phyloP scores from a whole-genome alignment of 148 eudicot species.

The Rheum nobile region DNA sequence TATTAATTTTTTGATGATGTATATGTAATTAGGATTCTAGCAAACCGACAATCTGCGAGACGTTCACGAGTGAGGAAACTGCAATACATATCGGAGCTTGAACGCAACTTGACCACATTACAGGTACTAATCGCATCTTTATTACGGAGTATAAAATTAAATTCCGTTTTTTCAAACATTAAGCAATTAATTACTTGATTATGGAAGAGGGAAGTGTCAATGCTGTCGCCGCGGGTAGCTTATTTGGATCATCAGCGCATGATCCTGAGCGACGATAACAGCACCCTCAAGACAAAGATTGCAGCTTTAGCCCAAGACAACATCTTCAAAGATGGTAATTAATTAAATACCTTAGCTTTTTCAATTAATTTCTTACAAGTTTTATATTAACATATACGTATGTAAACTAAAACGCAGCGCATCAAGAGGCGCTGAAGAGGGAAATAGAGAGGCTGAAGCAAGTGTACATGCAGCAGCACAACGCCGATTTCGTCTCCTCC shows the following conservation, averaged over 20 bases:
- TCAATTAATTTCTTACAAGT: not conserved
- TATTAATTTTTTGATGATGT: not conserved
- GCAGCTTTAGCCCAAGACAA: constrained; percentile 95
- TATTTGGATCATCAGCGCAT: constrained; percentile 84
- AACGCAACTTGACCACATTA: constrained; percentile 62
- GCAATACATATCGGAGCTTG: constrained; percentile 81
- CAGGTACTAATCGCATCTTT: constrained; percentile 35
- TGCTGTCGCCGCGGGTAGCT: constrained; percentile 79
- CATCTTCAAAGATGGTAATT: constrained; percentile 80
- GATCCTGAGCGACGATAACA: constrained; percentile 62
- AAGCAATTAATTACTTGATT: too few species aligned
- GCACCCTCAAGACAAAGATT: constrained; percentile 68
- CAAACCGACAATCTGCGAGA: constrained; percentile 83
- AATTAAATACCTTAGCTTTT: not conserved
- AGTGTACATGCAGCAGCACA: constrained; percentile 33
- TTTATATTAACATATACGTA: not conserved
- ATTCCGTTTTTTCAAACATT: too few species aligned
- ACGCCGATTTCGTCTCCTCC: not conserved
- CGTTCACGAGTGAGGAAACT: constrained; percentile 78
- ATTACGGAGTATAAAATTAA: too few species aligned
- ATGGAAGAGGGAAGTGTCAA: constrained; percentile 76
- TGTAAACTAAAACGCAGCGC: constrained; percentile 27
- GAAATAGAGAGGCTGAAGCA: constrained; percentile 55
- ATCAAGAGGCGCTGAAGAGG: constrained; percentile 55
- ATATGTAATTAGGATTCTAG: constrained; percentile 44